Base-by-base conservation (phyloP, 495 filamentous ascomycete genomes). In the Wilcoxina mikolae region DNA sequence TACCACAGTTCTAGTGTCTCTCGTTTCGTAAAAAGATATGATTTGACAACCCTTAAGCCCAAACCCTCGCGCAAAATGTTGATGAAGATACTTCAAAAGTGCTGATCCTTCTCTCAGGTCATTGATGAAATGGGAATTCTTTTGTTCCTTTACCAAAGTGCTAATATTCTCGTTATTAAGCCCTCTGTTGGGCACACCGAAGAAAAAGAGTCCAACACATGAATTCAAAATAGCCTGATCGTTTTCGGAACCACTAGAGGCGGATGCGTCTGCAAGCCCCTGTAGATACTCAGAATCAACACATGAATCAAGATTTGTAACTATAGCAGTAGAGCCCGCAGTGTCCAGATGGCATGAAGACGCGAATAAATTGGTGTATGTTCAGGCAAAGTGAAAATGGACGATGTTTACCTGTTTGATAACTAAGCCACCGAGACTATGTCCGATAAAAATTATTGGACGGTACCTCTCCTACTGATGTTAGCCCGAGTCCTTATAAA, bases 361-460 rank as follows among this genome's bases (percentile, higher is more conserved):
- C n/a, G n/a, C n/a, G n/a, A n/a, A n/a, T n/a, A n/a, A n/a, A n/a
- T n/a, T n/a, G n/a, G n/a, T n/a, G n/a, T n/a, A n/a, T n/a, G n/a
- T n/a, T n/a, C n/a, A n/a, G n/a, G n/a, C n/a, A n/a, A n/a, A n/a
- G n/a, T n/a, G n/a, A n/a, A n/a, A n/a, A n/a, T n/a, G n/a, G n/a
- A 35, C 31, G 15, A 7, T 35, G 31, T 15, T 15, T 35, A 43
- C 39, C 39, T 43, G 39, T 20, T 43, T 43, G 7, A 43, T 43
- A 20, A 43, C 17, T 18, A 43, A 43, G 17, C 68, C 57, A 12
- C 68, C 65, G 46, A 68, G 56, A 42, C 68, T 65, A 43, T 68
- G 67, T n/a, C 64, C 64, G 39, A 69, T 60, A 25, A 69, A 64
- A 17, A 70, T 54, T 3, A 69, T 44, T 11, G 65, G 64, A 28